phyloP scores from a whole-genome alignment of 108 stramenopile genomes.

The Fragilaria radians region DNA sequence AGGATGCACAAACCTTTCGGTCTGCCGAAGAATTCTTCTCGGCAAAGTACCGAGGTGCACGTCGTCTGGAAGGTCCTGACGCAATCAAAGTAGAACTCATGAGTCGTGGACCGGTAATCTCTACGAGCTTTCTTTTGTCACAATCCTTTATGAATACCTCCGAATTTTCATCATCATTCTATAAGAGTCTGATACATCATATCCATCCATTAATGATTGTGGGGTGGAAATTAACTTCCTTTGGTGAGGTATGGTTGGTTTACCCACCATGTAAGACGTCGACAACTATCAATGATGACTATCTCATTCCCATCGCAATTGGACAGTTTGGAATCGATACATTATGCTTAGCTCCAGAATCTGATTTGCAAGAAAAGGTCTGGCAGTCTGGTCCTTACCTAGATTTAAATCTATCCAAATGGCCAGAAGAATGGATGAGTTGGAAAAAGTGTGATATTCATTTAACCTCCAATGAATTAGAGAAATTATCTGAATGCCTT shows the following conservation, averaged over 20 bases:
- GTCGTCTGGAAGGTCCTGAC: background rate
- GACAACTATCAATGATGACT: background rate
- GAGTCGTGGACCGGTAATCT: conserved; percentile 8
- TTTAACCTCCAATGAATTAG: background rate
- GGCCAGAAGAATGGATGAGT: background rate
- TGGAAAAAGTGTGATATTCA: conserved; percentile 1
- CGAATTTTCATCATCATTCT: background rate
- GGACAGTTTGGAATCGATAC: conserved; percentile 19
- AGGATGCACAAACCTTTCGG: background rate
- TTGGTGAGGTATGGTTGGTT: conserved; percentile 13
- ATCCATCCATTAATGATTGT: conserved; percentile 7
- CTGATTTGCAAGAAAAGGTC: background rate
- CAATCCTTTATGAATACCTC: background rate
- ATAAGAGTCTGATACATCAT: background rate
- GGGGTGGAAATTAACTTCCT: conserved; percentile 12
- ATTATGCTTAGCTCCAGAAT: conserved; percentile 3
- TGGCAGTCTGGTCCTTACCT: background rate
- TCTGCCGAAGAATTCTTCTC: background rate
- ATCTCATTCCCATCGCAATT: conserved; percentile 7
- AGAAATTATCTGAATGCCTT: background rate
- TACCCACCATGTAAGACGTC: background rate
- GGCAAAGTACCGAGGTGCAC: background rate
- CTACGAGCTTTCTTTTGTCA: conserved; percentile 1
- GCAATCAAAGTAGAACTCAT: conserved; percentile 10
- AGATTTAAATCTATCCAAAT: background rate